Evolutionary conservation across 2,329 filamentous ascomycete species (phyloP), one percentile per base, ranked within the genome.

Genomic region (Neurospora sp.): DNA sequence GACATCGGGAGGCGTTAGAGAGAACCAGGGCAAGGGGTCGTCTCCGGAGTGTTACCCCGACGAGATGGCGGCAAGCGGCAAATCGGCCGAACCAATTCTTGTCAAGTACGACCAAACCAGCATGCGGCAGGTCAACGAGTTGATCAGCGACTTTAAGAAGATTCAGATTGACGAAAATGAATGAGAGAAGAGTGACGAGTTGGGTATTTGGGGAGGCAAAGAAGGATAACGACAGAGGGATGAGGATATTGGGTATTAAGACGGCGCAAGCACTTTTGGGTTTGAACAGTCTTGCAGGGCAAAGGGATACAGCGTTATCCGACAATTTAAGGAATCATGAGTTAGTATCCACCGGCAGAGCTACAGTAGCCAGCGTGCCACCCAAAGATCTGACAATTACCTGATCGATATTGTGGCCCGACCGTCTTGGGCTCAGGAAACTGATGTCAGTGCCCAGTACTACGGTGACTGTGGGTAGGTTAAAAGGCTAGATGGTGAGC

Each of bases 41-140:
- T 62, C 52, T 36, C 52, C 52, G 13, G 52, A 62, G 13, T 36
- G 3, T n/a, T 10, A 36, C 52, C 68, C 66, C 6, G 67, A 42
- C 17, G 38, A 66, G n/a, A 11, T 39, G 10, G 17, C 68, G 10
- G 19, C 66, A 17, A 69, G 68, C 43, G 40, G 67, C 19, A 71
- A 69, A 13, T 71, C 71, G 3, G 66, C 66, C 33, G 76, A 79
- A 67, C 76, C 77, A 8, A 78, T 80, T 19, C 70, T 80, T 38
- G 74, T 76, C 42, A 75, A 79, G 70, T 81, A 80, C 71, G 79
- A 81, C 69, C 78, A 81, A 69, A 81, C 79, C 0, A 80, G 79
- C 70, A 80, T 81, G 79, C 76, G 77, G 6, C 79, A 81, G 69
- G 76, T 81, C 11, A 81, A 81, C 68, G 77, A 79, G 52, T 71